Percentiles rank a stretch among this genome's conserved stretches.
Evolutionary conservation across 805 yeast species (phyloP).

Genomic region (Pichia cephalocereana): DNA sequence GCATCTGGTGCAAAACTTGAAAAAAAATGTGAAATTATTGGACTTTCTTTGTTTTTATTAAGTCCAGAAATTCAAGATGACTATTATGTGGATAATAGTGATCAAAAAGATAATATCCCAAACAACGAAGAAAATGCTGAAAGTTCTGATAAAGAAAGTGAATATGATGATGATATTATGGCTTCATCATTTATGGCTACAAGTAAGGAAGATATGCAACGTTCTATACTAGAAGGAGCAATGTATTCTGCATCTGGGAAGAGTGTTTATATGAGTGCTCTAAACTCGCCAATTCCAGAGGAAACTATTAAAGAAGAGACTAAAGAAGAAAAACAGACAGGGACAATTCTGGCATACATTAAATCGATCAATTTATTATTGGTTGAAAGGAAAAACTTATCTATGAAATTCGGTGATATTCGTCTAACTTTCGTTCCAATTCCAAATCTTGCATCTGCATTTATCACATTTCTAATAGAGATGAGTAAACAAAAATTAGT

Average conservation of each 20-base stretch:
- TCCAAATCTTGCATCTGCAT: conserved; percentile 28
- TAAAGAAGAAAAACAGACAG: not conserved
- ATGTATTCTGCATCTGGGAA: conserved; percentile 63
- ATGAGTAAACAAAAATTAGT: conserved; percentile 13
- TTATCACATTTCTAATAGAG: conserved; percentile 31
- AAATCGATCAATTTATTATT: not conserved
- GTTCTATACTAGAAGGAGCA: conserved; percentile 42
- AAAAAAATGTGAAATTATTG: conserved; percentile 32
- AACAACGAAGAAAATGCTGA: not conserved
- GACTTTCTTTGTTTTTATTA: conserved; percentile 31
- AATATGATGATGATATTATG: conserved; percentile 31
- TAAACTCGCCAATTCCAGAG: conserved; percentile 20
- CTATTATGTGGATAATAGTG: conserved; percentile 1
- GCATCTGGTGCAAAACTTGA: conserved; percentile 38
- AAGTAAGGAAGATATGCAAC: conserved; percentile 23
- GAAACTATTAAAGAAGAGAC: not conserved
- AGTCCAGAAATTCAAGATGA: conserved; percentile 29
- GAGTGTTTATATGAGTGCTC: conserved; percentile 68
- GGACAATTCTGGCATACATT: not conserved
- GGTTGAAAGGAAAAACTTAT: conserved; percentile 22
- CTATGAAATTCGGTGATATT: conserved; percentile 31
- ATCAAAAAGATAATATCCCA: not conserved
- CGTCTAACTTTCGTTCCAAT: conserved; percentile 37
- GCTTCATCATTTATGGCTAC: conserved; percentile 25
- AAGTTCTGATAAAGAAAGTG: conserved; percentile 21